phyloP scores from a whole-genome alignment of 257 asterid species.

The Gentiana macrophylla region DNA sequence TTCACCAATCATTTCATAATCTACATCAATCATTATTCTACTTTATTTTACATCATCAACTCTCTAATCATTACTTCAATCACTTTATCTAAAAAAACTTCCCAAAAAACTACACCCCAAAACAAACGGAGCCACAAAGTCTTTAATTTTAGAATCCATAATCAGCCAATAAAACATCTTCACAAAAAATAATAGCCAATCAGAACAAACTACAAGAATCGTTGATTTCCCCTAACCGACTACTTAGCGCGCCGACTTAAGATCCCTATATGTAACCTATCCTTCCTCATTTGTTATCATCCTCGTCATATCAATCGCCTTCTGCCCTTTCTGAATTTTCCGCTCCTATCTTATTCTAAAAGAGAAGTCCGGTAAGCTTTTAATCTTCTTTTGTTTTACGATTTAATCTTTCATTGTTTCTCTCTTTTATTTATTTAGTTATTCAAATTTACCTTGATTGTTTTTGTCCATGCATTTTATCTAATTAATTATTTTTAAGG shows the following conservation, averaged over 20 bases:
- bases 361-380: slow-evolving; percentile 11
- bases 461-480: slow-evolving; percentile 3
- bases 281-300: background rate
- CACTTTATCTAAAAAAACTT: too few species aligned
- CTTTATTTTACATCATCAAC: too few species aligned
- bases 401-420: slow-evolving; percentile 2
- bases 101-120: too few species aligned
- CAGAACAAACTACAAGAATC: slow-evolving; percentile 17
- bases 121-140: too few species aligned
- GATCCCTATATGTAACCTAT: background rate
- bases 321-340: background rate
- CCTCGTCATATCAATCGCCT: background rate
- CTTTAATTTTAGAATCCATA: too few species aligned
- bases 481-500: background rate
- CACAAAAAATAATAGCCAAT: slow-evolving; percentile 10
- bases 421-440: slow-evolving; percentile 1
- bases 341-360: background rate
- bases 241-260: background rate
- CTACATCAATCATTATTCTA: too few species aligned
- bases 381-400: slow-evolving; percentile 8
- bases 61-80: too few species aligned
- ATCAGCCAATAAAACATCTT: too few species aligned
- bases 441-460: background rate
- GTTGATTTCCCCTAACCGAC: background rate
- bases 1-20: too few species aligned